Evolutionary conservation across 2,329 filamentous ascomycete genomes (phyloP).

Genomic region (Penicillium paneum): DNA sequence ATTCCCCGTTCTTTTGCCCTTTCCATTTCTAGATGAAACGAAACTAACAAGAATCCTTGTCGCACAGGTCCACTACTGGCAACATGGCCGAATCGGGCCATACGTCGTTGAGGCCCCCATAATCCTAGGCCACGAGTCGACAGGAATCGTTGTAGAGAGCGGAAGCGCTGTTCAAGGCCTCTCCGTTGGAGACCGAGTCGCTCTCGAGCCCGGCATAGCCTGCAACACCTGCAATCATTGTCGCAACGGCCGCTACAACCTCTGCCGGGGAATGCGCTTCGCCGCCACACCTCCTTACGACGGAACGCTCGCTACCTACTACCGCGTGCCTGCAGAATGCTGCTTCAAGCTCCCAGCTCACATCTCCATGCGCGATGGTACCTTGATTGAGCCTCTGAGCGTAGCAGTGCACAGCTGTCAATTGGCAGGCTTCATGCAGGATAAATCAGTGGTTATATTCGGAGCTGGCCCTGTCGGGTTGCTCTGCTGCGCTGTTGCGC

Average conservation of each 20-base stretch:
- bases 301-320: conserved; percentile 82
- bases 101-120: conserved; percentile 37
- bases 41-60: not conserved
- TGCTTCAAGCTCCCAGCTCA: conserved; percentile 73
- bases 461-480: conserved; percentile 81
- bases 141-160: conserved; percentile 59
- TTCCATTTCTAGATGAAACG: not conserved
- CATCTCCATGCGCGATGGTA: conserved; percentile 69
- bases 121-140: conserved; percentile 63
- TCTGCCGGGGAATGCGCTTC: conserved; percentile 80
- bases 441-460: conserved; percentile 75
- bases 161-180: conserved; percentile 55
- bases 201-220: conserved; percentile 69
- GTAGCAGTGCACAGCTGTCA: conserved; percentile 78
- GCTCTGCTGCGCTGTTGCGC: conserved; percentile 77
- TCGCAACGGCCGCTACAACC: conserved; percentile 77
- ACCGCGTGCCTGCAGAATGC: conserved; percentile 74
- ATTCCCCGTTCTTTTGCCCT: not conserved
- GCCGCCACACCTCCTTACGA: conserved; percentile 85
- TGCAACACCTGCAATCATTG: conserved; percentile 70
- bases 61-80: conserved; percentile 40
- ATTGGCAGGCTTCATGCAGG: conserved; percentile 67
- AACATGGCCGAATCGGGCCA: conserved; percentile 37
- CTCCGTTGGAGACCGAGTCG: conserved; percentile 65
- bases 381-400: conserved; percentile 78